Base-by-base conservation (phyloP, 2,329 filamentous ascomycete genomes). In the Bipolaris victoriae region DNA sequence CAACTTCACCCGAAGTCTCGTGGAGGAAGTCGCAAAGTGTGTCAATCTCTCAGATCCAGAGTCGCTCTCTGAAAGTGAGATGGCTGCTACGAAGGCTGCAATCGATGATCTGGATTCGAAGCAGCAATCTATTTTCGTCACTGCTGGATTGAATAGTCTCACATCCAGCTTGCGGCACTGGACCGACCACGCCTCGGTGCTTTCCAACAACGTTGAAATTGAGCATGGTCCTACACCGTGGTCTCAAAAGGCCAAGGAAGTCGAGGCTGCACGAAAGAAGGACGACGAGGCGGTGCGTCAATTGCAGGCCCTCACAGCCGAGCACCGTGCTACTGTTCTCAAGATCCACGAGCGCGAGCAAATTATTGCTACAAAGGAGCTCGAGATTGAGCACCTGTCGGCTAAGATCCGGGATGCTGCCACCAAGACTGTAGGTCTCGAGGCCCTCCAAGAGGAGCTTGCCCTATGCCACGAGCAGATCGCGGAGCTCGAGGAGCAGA, bases 311-410 rank as follows among this genome's bases (percentile, higher is more conserved):
- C 81, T 97, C 55, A 91, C 89, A 67, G 90, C 93, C 51, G 89
- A 94, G 64, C 85, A 95, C 64, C 87, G 88, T 63, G 91, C 94
- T 69, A 88, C 90, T 18, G 89, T 90, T 3, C 72, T 78, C 16
- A 74, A 80, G 55, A 73, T 84, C 37, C 90, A 93, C 73, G 88
- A 89, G 35, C 86, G 96, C 50, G 92, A 96, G 75, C 94, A 96
- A 57, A 85, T 91, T 22, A 86, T 89, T n/a, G 89, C 74, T 26
- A 76, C 72, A 1, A 74, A 74, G 48, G 67, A 73, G 20, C 65
- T 97, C 65, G 93, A 95, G 76, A 96, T 97, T 65, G 94, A 97
- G 77, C 91, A 95, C 39, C 86, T 98, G 36, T 91, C 96, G 75
- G 90, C 91, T 29, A 71, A 72, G 59, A 66, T 68, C 45, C 63